These are phyloP conservation scores for Phyllosticta capitalensis DNA, from an alignment of 2,329 filamentous ascomycete species.

Conservation along the genomic window DNA sequence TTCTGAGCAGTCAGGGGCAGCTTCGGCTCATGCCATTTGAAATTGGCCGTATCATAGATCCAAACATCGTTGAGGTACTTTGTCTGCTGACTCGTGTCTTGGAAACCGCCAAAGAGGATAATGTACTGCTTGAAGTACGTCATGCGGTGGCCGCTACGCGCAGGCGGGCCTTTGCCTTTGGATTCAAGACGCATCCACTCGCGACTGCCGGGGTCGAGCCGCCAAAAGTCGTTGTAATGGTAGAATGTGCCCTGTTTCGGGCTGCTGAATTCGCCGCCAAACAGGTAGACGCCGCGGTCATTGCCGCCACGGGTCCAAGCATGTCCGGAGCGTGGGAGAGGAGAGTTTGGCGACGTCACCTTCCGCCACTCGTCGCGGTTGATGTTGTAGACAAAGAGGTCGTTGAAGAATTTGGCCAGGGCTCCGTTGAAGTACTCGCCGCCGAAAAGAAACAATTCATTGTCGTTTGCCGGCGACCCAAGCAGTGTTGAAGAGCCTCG, in stretches of 20 bases:
- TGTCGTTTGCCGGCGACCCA: constrained; percentile 74
- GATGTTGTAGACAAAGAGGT: constrained; percentile 61
- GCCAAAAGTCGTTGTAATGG: constrained; percentile 98
- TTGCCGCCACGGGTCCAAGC: constrained; percentile 90
- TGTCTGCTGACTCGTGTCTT: constrained; percentile 90
- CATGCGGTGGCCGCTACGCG: constrained; percentile 89
- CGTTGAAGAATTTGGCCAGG: constrained; percentile 62
- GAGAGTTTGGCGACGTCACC: constrained; percentile 83
- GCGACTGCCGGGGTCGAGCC: constrained; percentile 68
- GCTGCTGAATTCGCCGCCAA: constrained; percentile 92
- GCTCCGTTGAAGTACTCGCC: constrained; percentile 95
- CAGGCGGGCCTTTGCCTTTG: constrained; percentile 68
- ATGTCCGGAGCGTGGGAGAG: constrained; percentile 82
- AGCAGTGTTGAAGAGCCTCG: constrained; percentile 74
- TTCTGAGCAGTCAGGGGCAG: constrained; percentile 72
- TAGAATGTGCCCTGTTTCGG: constrained; percentile 98
- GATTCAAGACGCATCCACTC: constrained; percentile 89
- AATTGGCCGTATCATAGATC: constrained; percentile 88
- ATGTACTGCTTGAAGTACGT: constrained; percentile 97
- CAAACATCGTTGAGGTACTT: constrained; percentile 90
- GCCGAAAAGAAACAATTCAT: constrained; percentile 84
- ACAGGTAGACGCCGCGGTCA: constrained; percentile 75
- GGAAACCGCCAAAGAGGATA: constrained; percentile 90
- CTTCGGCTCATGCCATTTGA: constrained; percentile 69
- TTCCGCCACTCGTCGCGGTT: constrained; percentile 83